phyloP scores from a whole-genome alignment of 1,139 yeast species.

The Geotrichum klebahnii region DNA sequence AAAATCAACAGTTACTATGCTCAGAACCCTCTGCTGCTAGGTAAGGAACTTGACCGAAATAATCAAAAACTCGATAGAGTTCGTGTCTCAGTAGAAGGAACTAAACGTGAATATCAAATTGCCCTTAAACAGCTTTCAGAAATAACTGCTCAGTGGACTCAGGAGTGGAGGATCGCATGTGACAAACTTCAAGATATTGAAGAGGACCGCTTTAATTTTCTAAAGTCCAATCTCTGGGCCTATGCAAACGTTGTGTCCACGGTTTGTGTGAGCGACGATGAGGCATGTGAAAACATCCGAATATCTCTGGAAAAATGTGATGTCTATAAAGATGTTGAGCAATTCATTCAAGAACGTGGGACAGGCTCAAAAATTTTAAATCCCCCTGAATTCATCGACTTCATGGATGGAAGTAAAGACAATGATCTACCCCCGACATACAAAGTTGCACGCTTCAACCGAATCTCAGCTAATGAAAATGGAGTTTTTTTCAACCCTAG shows the following conservation, averaged over 20 bases:
- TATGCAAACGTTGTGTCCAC: slow-evolving; percentile 74
- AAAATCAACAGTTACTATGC: slow-evolving; percentile 57
- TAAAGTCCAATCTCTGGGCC: slow-evolving; percentile 77
- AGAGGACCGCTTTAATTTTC: slow-evolving; percentile 67
- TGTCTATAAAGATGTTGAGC: slow-evolving; percentile 55
- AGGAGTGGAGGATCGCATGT: slow-evolving; percentile 74
- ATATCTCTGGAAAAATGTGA: slow-evolving; percentile 64
- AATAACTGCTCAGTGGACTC: slow-evolving; percentile 62
- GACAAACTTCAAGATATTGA: slow-evolving; percentile 72
- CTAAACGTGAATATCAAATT: slow-evolving; percentile 57
- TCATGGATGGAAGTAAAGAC: slow-evolving; percentile 43
- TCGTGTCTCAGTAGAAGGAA: slow-evolving; percentile 46
- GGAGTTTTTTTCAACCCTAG: slow-evolving; percentile 12
- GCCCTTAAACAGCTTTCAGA: slow-evolving; percentile 59
- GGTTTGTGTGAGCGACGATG: slow-evolving; percentile 75
- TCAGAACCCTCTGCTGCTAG: slow-evolving; percentile 69
- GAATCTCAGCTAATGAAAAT: slow-evolving; percentile 8
- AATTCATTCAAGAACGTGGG: slow-evolving; percentile 53
- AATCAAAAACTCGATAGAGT: slow-evolving; percentile 59
- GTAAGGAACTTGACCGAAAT: slow-evolving; percentile 68
- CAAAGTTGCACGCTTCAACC: slow-evolving; percentile 15
- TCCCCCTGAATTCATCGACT: slow-evolving; percentile 55
- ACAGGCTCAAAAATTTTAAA: slow-evolving; percentile 63
- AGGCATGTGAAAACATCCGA: slow-evolving; percentile 66
- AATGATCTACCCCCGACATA: slow-evolving; percentile 9